Evolutionary conservation across 192 early-diverging fungal species (phyloP), one percentile per base, ranked within the genome.

Genomic region (Podila epigama): DNA sequence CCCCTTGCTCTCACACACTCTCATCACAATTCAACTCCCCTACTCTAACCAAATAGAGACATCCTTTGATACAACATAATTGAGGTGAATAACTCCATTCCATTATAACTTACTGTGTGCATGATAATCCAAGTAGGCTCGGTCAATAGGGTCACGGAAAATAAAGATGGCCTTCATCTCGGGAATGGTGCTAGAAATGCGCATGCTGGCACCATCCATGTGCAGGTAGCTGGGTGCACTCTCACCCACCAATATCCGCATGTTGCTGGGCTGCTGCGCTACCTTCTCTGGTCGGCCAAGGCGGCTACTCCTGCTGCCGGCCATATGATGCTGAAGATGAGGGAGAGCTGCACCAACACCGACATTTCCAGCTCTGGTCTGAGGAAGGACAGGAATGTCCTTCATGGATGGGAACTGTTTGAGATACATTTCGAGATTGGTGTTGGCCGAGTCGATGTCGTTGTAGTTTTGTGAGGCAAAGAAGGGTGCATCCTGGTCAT

Each of bases 91-190:
- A n/a, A n/a, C n/a, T n/a, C n/a, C n/a, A n/a, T n/a, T n/a, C n/a
- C n/a, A n/a, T n/a, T n/a, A n/a, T n/a, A 27, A 64, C 73, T 32
- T 57, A 77, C 73, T 77, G 39, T 77, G 66, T 58, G 67, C 73
- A 48, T 83, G 60, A 40, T 79, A 85, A 34, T 85, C 80, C 36
- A 82, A 69, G 32, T 83, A 85, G 7, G 84, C 84, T 16, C 84
- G 80, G 33, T 81, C 79, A 32, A 85, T 85, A 15, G 84, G 84
- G 36, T 85, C 84, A 9, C 84, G 69, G 10, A 85, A 79, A 33
- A 85, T 72, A 36, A 85, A 85, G 13, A 85, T 70, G 16, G 73
- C 79, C 66, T 85, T 85, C 63, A 81, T 70, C 55, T 85, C 73
- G 8, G 84, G 84, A 58, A 85, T 70, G 36, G 75, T 85, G 39